Evolutionary conservation across 768 basidiomycete genomes (phyloP).

Genomic region (Chlorophyllum brunneum): DNA sequence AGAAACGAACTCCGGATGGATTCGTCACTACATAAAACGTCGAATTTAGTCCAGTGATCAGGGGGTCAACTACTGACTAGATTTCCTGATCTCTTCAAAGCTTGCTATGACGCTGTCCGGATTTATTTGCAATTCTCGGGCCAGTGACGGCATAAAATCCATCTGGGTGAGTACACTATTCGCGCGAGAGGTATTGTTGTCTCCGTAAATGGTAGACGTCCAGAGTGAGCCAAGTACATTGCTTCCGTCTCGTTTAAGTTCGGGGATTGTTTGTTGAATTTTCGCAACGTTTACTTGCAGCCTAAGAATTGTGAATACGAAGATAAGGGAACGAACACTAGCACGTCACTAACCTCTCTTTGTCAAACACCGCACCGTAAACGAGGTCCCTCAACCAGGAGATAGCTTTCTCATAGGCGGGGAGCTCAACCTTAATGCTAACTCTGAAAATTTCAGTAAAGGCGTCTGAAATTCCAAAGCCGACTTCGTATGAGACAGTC

Average conservation of each 20-base stretch:
- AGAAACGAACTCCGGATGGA: constrained; percentile 81
- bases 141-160: constrained; percentile 76
- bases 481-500: constrained; percentile 82
- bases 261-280: constrained; percentile 84
- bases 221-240: constrained; percentile 74
- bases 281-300: constrained; percentile 84
- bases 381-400: constrained; percentile 84
- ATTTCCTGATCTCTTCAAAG: constrained; percentile 69
- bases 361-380: constrained; percentile 71
- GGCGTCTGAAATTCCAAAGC: constrained; percentile 56
- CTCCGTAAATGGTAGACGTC: constrained; percentile 60
- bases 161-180: constrained; percentile 67
- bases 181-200: constrained; percentile 65
- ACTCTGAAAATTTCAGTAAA: constrained; percentile 77
- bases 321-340: not conserved
- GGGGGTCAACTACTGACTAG: constrained; percentile 42
- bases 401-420: constrained; percentile 76
- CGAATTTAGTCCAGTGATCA: not conserved
- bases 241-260: constrained; percentile 85
- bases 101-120: constrained; percentile 71
- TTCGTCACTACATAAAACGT: constrained; percentile 57
- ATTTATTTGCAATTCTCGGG: constrained; percentile 63
- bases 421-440: constrained; percentile 79
- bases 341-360: constrained; percentile 63
- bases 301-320: constrained; percentile 34